A percentile compares a stretch with the other conserved stretches of the same genome.
phyloP scores from a whole-genome alignment of 495 filamentous ascomycete species.

The Penicillium ochrochloron region DNA sequence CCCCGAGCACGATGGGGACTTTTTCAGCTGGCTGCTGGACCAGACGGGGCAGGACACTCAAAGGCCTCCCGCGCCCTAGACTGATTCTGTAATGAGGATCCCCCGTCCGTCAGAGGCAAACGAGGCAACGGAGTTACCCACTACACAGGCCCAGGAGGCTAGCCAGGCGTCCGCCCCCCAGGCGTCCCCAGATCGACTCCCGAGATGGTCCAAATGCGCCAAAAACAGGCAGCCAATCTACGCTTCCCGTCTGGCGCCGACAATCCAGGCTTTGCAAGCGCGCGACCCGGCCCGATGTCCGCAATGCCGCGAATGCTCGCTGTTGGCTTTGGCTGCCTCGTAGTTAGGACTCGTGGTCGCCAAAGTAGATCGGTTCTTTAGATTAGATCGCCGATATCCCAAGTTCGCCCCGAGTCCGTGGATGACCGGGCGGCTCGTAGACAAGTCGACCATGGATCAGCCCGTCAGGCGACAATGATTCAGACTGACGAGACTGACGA shows the following conservation, averaged over 20 bases:
- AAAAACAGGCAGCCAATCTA: constrained; percentile 8
- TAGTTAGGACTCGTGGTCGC: neutral
- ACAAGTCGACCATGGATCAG: constrained; percentile 35
- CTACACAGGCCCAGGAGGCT: neutral
- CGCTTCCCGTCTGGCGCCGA: constrained; percentile 3
- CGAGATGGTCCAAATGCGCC: neutral
- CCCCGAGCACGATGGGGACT: neutral
- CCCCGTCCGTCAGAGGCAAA: constrained; percentile 2
- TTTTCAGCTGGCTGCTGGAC: neutral
- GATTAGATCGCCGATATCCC: neutral
- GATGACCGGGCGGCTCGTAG: constrained; percentile 25
- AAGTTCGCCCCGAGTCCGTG: constrained; percentile 24
- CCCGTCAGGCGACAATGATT: constrained; percentile 30
- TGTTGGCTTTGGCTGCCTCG: neutral
- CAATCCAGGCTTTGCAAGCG: constrained; percentile 1
- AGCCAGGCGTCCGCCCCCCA: neutral
- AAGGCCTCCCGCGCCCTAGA: neutral
- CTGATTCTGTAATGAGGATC: neutral
- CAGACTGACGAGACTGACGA: constrained; percentile 45
- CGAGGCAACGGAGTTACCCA: constrained; percentile 14
- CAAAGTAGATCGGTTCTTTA: neutral
- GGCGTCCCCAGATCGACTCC: neutral
- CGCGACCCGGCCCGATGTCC: constrained; percentile 5
- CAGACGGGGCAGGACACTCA: neutral
- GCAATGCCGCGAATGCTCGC: neutral